These are phyloP conservation scores for Aspergillus diversus DNA, from an alignment of 495 filamentous ascomycete genomes.

Conservation along the genomic window DNA sequence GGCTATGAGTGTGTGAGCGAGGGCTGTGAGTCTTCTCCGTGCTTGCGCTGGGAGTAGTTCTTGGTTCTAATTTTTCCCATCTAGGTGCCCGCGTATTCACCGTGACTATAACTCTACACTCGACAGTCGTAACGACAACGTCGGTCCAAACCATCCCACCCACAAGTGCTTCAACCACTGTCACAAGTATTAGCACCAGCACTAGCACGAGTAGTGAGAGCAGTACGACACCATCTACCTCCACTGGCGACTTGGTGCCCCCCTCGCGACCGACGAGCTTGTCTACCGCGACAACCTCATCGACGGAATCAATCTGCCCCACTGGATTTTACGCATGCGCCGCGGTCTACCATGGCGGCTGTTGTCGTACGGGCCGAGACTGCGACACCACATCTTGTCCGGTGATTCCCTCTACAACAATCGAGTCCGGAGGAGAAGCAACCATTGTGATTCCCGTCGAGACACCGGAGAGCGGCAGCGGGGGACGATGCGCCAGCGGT, in stretches of 20 bases:
- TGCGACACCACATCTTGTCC: conserved; percentile 78
- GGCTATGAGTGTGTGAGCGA: conserved; percentile 77
- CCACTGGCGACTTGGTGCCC: conserved; percentile 40
- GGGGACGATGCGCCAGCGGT: conserved; percentile 66
- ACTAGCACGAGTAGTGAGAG: conserved; percentile 20
- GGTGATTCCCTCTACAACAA: conserved; percentile 56
- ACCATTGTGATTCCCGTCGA: conserved; percentile 68
- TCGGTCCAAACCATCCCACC: conserved; percentile 42
- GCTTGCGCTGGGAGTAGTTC: conserved; percentile 2
- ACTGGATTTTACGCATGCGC: conserved; percentile 76
- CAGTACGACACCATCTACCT: conserved; percentile 17
- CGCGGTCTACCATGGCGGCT: conserved; percentile 68
- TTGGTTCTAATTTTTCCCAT: conserved; percentile 15
- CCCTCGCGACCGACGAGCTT: conserved; percentile 53
- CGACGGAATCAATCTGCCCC: conserved; percentile 60
- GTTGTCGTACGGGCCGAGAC: conserved; percentile 80
- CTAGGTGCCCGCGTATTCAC: conserved; percentile 49
- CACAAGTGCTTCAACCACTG: conserved; percentile 21
- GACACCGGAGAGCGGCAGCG: conserved; percentile 33
- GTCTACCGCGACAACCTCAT: conserved; percentile 37
- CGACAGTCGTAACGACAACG: conserved; percentile 46
- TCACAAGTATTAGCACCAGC: conserved; percentile 30
- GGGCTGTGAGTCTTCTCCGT: conserved; percentile 66
- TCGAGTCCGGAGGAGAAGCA: conserved; percentile 58
- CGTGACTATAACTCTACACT: conserved; percentile 51